phyloP scores from a whole-genome alignment of 2,329 filamentous ascomycete genomes.

The Periconia digitata region DNA sequence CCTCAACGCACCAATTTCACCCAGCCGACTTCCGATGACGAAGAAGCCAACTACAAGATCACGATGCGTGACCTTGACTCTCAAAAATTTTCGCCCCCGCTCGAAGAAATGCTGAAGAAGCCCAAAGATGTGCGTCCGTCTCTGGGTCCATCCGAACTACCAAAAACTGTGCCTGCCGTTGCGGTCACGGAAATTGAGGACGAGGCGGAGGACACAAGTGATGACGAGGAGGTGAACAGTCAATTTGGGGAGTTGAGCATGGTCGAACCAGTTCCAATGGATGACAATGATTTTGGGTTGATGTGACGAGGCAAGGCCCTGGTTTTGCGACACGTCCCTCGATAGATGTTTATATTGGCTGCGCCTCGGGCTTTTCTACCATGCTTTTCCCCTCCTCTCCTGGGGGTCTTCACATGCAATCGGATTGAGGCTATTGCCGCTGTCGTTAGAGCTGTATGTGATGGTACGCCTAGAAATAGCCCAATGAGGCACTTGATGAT shows the following conservation, averaged over 20 bases:
- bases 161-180: slow-evolving; percentile 10
- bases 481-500: too few relatives aligned
- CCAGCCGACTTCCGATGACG: slow-evolving; percentile 4
- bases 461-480: too few relatives aligned
- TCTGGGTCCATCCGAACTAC: neutral
- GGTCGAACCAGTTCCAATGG: slow-evolving; percentile 30
- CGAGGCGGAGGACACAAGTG: slow-evolving; percentile 10
- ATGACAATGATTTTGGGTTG: slow-evolving; percentile 28
- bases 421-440: too few relatives aligned
- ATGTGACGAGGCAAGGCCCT: too few relatives aligned
- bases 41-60: slow-evolving; percentile 15
- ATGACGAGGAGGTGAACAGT: slow-evolving; percentile 22
- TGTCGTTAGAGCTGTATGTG: too few relatives aligned
- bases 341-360: too few relatives aligned
- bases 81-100: slow-evolving; percentile 18
- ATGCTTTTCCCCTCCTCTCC: too few relatives aligned
- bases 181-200: slow-evolving; percentile 13
- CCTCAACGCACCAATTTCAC: slow-evolving; percentile 6
- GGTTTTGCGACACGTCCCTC: too few relatives aligned
- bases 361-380: too few relatives aligned
- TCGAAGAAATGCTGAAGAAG: slow-evolving; percentile 16
- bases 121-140: slow-evolving; percentile 2
- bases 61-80: slow-evolving; percentile 17
- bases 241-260: slow-evolving; percentile 30
- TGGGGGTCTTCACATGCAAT: too few relatives aligned